phyloP scores from a whole-genome alignment of 305 asterid genomes.

The Petunia hybrid region DNA sequence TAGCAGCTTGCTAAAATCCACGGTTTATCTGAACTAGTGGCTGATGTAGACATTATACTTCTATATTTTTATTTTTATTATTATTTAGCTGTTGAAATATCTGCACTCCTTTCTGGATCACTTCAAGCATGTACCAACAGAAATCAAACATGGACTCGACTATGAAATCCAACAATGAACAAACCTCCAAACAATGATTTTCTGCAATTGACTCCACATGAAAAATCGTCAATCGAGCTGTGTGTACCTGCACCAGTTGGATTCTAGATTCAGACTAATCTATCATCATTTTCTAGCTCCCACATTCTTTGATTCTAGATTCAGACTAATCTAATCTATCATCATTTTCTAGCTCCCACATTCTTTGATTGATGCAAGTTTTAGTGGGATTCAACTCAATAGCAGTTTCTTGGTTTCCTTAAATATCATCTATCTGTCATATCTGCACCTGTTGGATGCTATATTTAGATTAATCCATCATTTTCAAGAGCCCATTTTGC shows the following conservation, averaged over 20 bases:
- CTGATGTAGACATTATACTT: not conserved
- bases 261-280: not conserved
- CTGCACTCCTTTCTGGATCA: not conserved
- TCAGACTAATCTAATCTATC: conserved; percentile 8
- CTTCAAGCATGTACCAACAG: not conserved
- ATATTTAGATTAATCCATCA: too few relatives aligned
- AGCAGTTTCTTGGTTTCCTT: too few relatives aligned
- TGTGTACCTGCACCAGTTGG: not conserved
- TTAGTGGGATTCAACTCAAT: not conserved
- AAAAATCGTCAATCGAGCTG: not conserved
- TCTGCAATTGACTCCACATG: not conserved
- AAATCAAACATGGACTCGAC: not conserved
- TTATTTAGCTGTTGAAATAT: too few relatives aligned
- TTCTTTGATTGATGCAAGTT: not conserved
- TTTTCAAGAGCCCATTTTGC: not conserved
- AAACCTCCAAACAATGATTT: not conserved
- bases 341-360: not conserved
- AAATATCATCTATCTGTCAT: too few relatives aligned
- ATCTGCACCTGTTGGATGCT: too few relatives aligned
- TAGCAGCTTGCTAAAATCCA: not conserved
- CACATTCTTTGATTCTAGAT: not conserved
- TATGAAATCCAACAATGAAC: not conserved
- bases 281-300: not conserved
- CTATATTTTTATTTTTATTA: too few relatives aligned
- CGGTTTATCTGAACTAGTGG: conserved; percentile 1